Evolutionary conservation across 257 asterid species (phyloP), one percentile per base, ranked within the genome.

Genomic region (Echium plantagineum): DNA sequence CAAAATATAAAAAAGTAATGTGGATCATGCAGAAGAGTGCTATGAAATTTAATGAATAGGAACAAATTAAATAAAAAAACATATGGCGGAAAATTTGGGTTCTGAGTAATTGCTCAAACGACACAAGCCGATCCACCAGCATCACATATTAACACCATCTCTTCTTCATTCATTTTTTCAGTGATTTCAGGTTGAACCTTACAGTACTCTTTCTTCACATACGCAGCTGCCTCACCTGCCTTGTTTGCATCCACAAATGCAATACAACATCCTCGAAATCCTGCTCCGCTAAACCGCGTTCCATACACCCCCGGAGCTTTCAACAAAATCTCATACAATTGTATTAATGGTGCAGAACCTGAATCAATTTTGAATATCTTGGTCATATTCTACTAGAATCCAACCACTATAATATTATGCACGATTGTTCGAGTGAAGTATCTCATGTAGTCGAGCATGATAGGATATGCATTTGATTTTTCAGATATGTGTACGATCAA

Each of bases 221-320:
- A 89, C 0, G 72, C 65, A 4, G 83, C 84, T 1, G 96, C 95
- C 16, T 84, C 94, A 20, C 24, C 26, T 21, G 96, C 96, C 38
- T 48, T 59, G 17, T 78, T 82, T 61, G 87, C 79, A 21, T 81
- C 85, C 3, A 93, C 96, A 18, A 93, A 77, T 1, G 94, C 98
- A 69, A 93, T 70, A 66, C 98, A 91, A 75, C 97, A 91, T 1
- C 98, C 97, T 15, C 98, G 83, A 49, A 88, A 91, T 30, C 98
- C 98, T 1, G 98, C 98, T 28, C 97, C 97, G 30, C 95, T 89
- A 71, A 93, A 93, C 38, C 95, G 88, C 20, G 95, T 83, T 58
- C 98, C 98, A 48, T 76, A 79, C n/a, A 88, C 83, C 16, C 98
- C 95, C 0, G 98, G 98, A 59, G 94, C 89, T 69, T 64, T 86